Percentiles rank a stretch among this genome's conserved stretches.
Conservation (phyloP, 2,329 filamentous ascomycete genomes). For the Penicillium verrucosum region DNA sequence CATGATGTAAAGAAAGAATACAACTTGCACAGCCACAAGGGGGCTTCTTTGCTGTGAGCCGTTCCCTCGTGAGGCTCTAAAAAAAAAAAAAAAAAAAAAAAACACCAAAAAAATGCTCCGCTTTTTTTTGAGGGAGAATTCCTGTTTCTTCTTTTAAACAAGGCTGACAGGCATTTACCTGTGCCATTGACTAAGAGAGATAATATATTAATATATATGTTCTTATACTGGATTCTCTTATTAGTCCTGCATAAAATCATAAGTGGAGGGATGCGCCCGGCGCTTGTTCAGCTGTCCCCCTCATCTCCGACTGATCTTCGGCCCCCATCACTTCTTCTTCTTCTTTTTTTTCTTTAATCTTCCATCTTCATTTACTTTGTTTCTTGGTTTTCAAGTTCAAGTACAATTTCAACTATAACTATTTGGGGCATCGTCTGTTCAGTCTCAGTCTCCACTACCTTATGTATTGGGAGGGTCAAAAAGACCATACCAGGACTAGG, state of each 20-base stretch:
- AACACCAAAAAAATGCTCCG: neutral
- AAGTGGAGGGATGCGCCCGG: constrained; percentile 8
- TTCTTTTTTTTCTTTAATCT: neutral
- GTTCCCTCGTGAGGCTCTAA: neutral
- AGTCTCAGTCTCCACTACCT: neutral
- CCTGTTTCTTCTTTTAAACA: neutral
- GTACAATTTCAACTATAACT: neutral
- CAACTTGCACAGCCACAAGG: neutral
- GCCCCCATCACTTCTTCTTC: neutral
- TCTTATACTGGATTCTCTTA: neutral
- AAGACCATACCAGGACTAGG: neutral
- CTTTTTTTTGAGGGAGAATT: too few species aligned
- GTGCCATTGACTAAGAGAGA: neutral
- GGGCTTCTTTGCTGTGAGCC: neutral
- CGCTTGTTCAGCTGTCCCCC: constrained; percentile 10
- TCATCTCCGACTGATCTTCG: constrained; percentile 10
- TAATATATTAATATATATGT: neutral
- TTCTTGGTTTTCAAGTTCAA: neutral
- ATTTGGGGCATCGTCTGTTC: neutral
- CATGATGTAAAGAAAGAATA: neutral
- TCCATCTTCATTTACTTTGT: neutral
- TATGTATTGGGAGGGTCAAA: neutral
- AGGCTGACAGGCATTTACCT: neutral
- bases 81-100: neutral
- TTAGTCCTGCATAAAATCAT: neutral